Percentiles rank a stretch among this genome's conserved stretches.
Evolutionary conservation across 73 alveolate genomes (phyloP).

Genomic region (Paramecium sonneborni): DNA sequence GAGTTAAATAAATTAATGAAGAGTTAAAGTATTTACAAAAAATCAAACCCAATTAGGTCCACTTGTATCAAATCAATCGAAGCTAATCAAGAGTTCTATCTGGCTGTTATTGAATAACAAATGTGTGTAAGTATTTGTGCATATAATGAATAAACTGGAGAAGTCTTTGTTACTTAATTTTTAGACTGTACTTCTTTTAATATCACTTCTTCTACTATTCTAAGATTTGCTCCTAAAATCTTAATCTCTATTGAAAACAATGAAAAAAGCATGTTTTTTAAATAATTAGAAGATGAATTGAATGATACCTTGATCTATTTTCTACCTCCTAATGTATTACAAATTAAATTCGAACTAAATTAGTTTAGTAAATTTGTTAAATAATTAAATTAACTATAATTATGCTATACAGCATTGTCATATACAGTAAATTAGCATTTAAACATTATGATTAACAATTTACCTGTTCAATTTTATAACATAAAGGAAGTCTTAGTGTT

Average conservation of each 20-base stretch:
- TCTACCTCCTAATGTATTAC: neutral
- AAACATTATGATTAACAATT: neutral
- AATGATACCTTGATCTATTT: neutral
- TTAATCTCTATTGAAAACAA: neutral
- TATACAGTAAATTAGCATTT: neutral
- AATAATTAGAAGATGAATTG: conserved; percentile 22
- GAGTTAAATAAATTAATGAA: conserved; percentile 26
- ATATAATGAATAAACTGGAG: conserved; percentile 10
- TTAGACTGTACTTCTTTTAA: conserved; percentile 20
- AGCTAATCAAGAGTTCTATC: neutral
- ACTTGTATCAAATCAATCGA: neutral
- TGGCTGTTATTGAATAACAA: neutral
- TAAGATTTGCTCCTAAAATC: conserved; percentile 39
- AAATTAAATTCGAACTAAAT: neutral
- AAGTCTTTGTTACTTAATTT: neutral
- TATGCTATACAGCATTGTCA: neutral
- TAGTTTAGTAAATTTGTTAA: neutral
- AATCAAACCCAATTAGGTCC: neutral
- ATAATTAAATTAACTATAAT: neutral
- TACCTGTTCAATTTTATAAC: neutral
- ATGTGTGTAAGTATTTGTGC: conserved; percentile 44
- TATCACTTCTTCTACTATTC: conserved; percentile 6
- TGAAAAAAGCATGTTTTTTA: conserved; percentile 32
- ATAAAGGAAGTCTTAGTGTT: conserved; percentile 21
- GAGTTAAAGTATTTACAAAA: neutral